Conservation (phyloP, 2,329 filamentous ascomycete species). For the Byssoonygena ceratinophila region DNA sequence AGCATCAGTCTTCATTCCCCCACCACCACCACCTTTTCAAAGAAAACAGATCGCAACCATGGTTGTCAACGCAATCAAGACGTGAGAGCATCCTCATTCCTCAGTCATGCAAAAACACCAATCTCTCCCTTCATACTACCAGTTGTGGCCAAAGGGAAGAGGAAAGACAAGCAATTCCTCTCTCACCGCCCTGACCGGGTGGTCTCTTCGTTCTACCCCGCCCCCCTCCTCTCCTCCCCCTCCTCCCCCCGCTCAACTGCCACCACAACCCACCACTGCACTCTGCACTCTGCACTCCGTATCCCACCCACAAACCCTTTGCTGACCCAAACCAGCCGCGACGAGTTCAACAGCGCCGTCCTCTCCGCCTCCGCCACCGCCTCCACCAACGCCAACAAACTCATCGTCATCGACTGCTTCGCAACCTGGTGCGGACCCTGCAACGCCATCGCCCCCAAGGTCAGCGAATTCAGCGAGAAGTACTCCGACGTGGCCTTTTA, state of each 20-base stretch:
- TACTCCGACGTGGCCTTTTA: slow-evolving; percentile 43
- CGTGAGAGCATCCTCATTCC: too few species aligned
- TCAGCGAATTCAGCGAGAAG: slow-evolving; percentile 42
- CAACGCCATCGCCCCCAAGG: slow-evolving; percentile 44
- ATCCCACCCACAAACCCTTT: neutral
- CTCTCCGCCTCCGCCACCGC: slow-evolving; percentile 34
- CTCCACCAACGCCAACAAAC: slow-evolving; percentile 43
- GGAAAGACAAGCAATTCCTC: neutral
- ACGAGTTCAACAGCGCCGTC: slow-evolving; percentile 41
- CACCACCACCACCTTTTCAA: slow-evolving; percentile 30
- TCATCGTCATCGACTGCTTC: slow-evolving; percentile 47
- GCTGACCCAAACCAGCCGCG: slow-evolving; percentile 18
- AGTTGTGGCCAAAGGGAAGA: too few species aligned
- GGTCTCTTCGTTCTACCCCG: neutral
- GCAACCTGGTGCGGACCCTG: slow-evolving; percentile 50
- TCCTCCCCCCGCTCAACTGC: slow-evolving; percentile 6
- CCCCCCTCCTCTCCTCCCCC: too few species aligned
- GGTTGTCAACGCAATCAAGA: slow-evolving; percentile 36
- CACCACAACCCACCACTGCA: neutral
- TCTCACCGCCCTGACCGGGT: neutral
- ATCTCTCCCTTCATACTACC: too few species aligned
- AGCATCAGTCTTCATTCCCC: neutral
- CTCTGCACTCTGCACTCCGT: neutral
- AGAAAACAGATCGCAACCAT: slow-evolving; percentile 35
- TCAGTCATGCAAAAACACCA: too few species aligned